Evolutionary conservation across 225 moss, liverwort and hornwort species (phyloP).

Genomic region (Marchantia polymorpha): DNA sequence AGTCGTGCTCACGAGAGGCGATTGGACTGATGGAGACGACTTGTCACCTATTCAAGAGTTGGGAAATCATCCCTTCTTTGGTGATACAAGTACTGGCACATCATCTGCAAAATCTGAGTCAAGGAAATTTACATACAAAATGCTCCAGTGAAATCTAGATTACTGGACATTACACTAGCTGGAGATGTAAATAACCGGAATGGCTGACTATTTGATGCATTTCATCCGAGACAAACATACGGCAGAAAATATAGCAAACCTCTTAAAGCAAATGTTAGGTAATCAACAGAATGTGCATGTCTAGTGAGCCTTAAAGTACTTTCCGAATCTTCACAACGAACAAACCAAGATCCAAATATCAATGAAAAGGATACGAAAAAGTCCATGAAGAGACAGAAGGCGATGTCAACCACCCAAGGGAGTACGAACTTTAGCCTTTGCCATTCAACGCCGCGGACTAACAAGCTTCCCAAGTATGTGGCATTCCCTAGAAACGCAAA

Average conservation of each 20-base stretch:
- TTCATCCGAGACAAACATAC: no score
- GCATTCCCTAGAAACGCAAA: conserved; percentile 44
- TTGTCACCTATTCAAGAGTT: conserved; percentile 25
- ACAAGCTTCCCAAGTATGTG: conserved; percentile 44
- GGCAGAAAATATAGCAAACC: no score
- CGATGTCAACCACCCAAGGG: conserved; percentile 46
- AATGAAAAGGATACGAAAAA: conserved; percentile 37
- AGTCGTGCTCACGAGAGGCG: conserved; percentile 5
- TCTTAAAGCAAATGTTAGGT: no score
- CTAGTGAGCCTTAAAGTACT: no score
- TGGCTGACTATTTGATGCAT: no score
- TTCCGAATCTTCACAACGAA: no score
- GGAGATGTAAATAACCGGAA: no score
- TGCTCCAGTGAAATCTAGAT: no score
- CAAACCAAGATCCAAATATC: background rate
- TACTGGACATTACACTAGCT: no score
- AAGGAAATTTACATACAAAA: background rate
- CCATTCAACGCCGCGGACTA: conserved; percentile 41
- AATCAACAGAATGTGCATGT: no score
- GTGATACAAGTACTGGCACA: conserved; percentile 25
- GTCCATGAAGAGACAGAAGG: conserved; percentile 42
- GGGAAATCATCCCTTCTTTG: conserved; percentile 17
- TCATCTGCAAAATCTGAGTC: conserved; percentile 27
- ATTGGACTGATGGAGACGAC: background rate
- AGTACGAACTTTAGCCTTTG: conserved; percentile 38